Conservation (phyloP, 495 filamentous ascomycete genomes). For the Pseudoneurospora amorphoporcata region DNA sequence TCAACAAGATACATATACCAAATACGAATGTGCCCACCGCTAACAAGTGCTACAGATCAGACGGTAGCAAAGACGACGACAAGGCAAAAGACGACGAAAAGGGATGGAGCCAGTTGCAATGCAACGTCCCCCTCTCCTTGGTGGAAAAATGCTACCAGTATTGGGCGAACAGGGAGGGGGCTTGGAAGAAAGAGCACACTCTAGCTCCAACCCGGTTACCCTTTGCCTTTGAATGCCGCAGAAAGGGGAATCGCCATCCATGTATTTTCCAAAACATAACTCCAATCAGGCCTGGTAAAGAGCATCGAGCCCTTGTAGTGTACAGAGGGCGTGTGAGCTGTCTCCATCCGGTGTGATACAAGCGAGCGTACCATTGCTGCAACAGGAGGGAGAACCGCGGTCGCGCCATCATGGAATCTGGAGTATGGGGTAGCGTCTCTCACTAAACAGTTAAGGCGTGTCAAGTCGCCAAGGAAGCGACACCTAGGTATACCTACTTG, state of each 20-base stretch:
- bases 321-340: neutral
- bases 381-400: neutral
- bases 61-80: neutral
- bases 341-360: neutral
- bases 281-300: conserved; percentile 3
- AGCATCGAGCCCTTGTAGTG: neutral
- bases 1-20: neutral
- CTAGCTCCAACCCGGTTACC: neutral
- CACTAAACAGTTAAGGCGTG: neutral
- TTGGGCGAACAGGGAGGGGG: neutral
- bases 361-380: neutral
- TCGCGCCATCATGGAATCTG: neutral
- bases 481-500: neutral
- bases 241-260: conserved; percentile 1
- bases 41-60: neutral
- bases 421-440: neutral
- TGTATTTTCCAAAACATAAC: neutral
- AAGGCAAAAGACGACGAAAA: neutral
- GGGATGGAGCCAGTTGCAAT: neutral
- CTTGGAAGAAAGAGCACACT: neutral
- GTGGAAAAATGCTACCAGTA: conserved; percentile 10
- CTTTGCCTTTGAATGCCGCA: neutral
- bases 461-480: neutral
- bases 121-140: conserved; percentile 4
- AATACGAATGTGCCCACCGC: neutral